Conservation (phyloP, 2,329 filamentous ascomycete genomes). For the Ophioceras dolichostomum region DNA sequence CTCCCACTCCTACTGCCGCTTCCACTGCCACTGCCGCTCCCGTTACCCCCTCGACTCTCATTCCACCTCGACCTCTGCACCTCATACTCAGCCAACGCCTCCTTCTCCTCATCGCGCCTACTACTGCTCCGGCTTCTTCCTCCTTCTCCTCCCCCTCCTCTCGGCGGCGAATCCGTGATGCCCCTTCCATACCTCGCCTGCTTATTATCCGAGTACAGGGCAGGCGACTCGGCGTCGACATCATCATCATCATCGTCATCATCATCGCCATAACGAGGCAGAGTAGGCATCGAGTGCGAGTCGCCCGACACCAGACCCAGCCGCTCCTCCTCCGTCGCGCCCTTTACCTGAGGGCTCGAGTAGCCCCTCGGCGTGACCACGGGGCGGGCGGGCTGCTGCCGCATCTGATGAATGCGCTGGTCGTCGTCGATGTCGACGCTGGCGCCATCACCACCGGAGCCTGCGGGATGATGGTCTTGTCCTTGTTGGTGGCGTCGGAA, state of each 20-base stretch:
- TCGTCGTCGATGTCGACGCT: constrained; percentile 9
- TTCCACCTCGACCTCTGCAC: constrained; percentile 14
- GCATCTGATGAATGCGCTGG: constrained; percentile 11
- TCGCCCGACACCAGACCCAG: constrained; percentile 75
- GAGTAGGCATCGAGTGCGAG: constrained; percentile 20
- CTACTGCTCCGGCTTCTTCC: constrained; percentile 11
- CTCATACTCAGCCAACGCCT: constrained; percentile 11
- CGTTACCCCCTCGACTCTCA: constrained; percentile 10
- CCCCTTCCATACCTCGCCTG: constrained; percentile 25
- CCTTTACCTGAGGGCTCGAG: constrained; percentile 29
- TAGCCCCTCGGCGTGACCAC: constrained; percentile 19
- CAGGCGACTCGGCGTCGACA: constrained; percentile 14
- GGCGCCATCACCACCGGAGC: constrained; percentile 9
- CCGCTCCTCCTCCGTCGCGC: constrained; percentile 69
- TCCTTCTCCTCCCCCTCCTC: no score
- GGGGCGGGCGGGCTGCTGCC: constrained; percentile 4
- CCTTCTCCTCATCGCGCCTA: constrained; percentile 12
- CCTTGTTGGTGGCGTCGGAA: constrained; percentile 46
- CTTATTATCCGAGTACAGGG: constrained; percentile 17
- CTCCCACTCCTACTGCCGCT: neutral
- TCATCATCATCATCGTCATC: constrained; percentile 19
- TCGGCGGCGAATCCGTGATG: constrained; percentile 24
- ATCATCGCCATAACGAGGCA: constrained; percentile 23
- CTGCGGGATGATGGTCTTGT: constrained; percentile 11
- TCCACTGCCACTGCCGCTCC: neutral